phyloP scores from a whole-genome alignment of 73 alveolate genomes.

The Urostyla sp. region DNA sequence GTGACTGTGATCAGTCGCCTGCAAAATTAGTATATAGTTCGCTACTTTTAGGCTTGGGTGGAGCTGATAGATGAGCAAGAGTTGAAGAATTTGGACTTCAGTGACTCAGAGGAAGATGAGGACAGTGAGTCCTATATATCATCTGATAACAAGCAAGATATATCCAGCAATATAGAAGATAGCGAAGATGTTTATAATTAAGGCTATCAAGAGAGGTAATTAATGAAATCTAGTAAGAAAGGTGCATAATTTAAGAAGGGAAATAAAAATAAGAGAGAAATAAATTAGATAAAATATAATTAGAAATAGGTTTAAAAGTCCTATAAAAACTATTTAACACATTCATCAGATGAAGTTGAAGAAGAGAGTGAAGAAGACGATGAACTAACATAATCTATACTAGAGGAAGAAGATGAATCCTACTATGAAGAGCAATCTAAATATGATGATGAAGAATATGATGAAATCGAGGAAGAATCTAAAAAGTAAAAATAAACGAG shows the following conservation, averaged over 20 bases:
- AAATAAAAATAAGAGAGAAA: constrained; percentile 1
- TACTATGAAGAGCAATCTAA: background rate
- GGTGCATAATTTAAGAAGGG: constrained; percentile 34
- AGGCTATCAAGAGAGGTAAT: background rate
- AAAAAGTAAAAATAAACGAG: constrained; percentile 18
- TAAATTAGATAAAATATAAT: background rate
- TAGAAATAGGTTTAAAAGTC: background rate
- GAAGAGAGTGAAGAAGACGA: background rate
- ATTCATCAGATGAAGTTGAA: background rate
- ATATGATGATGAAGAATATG: background rate
- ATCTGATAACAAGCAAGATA: background rate
- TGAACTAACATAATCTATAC: background rate
- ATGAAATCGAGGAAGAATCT: background rate
- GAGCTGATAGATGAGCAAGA: constrained; percentile 72
- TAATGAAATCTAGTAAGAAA: background rate
- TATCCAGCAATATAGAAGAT: background rate
- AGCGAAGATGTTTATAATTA: background rate
- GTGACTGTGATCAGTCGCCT: constrained; percentile 75
- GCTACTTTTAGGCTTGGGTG: constrained; percentile 91
- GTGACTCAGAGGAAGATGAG: constrained; percentile 59
- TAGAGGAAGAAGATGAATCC: background rate
- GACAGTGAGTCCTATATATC: constrained; percentile 41
- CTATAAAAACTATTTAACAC: background rate
- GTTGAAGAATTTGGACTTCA: constrained; percentile 45
- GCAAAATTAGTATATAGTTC: constrained; percentile 84